phyloP scores from a whole-genome alignment of 345 rosid species.

The Diplotaxis tenuifolia region DNA sequence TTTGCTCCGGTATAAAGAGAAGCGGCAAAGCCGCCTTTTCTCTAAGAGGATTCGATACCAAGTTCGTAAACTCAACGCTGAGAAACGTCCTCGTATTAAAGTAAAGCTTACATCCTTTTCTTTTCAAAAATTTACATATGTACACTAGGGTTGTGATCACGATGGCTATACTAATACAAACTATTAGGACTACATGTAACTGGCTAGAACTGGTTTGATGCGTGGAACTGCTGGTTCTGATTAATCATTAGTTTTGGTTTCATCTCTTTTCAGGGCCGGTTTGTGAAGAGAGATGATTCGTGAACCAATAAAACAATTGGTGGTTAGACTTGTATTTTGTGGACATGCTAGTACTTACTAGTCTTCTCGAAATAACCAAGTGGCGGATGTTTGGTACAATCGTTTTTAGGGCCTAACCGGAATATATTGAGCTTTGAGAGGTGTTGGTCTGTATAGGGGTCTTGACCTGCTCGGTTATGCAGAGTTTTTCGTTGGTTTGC shows the following conservation, averaged over 20 bases:
- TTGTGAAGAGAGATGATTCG: constrained; percentile 35
- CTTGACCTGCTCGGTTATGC: constrained; percentile 34
- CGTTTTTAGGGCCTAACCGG: constrained; percentile 11
- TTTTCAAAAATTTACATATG: not conserved
- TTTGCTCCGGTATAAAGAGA: constrained; percentile 86
- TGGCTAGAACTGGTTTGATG: not conserved
- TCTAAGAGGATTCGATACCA: constrained; percentile 77
- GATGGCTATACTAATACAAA: too few species aligned
- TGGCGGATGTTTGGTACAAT: not conserved
- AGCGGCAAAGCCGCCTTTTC: constrained; percentile 82
- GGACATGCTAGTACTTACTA: constrained; percentile 9
- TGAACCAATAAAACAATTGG: not conserved
- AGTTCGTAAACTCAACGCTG: constrained; percentile 93
- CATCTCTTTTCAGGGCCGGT: constrained; percentile 35
- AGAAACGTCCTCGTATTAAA: constrained; percentile 91
- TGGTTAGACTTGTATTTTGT: constrained; percentile 10
- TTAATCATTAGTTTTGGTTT: not conserved
- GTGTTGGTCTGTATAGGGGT: constrained; percentile 32
- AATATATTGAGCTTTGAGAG: constrained; percentile 12
- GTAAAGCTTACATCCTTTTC: constrained; percentile 30
- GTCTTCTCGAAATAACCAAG: not conserved
- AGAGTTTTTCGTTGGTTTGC: constrained; percentile 9
- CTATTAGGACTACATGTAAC: not conserved
- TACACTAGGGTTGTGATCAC: too few species aligned
- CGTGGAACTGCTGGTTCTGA: not conserved